A percentile compares a stretch with the other conserved stretches of the same genome.
These are phyloP conservation scores for Oryza australiensis DNA, from an alignment of 176 grass and related monocot species.

Conservation along the genomic window DNA sequence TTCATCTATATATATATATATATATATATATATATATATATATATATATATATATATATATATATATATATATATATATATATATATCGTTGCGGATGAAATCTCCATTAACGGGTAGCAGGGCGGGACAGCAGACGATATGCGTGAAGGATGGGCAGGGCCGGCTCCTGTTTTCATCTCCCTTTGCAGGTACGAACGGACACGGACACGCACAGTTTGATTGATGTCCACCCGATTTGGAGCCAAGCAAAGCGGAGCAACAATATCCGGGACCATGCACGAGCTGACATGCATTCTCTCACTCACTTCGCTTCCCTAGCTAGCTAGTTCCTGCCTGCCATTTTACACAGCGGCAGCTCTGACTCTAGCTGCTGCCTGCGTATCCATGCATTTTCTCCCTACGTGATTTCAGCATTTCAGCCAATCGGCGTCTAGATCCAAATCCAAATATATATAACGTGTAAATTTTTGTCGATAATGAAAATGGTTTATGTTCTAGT, in stretches of 20 bases:
- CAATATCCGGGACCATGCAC: slow-evolving; percentile 18
- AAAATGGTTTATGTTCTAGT: too few species aligned
- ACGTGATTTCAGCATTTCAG: not conserved
- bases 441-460: not conserved
- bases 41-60: too few species aligned
- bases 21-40: too few species aligned
- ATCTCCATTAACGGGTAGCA: slow-evolving; percentile 15
- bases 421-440: not conserved
- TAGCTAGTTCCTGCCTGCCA: not conserved
- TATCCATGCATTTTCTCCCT: not conserved
- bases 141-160: not conserved
- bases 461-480: not conserved
- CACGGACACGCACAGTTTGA: slow-evolving; percentile 26
- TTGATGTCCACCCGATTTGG: slow-evolving; percentile 39
- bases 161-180: not conserved
- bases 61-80: too few species aligned
- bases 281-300: not conserved
- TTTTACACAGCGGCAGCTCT: not conserved
- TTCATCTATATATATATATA: too few species aligned
- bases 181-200: not conserved
- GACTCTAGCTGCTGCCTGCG: not conserved
- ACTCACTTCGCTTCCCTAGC: not conserved
- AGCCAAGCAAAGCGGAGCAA: slow-evolving; percentile 24
- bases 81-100: too few species aligned
- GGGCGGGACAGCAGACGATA: slow-evolving; percentile 6